phyloP scores from a whole-genome alignment of 2,329 filamentous ascomycete genomes.

The Phialocephala subalpina region DNA sequence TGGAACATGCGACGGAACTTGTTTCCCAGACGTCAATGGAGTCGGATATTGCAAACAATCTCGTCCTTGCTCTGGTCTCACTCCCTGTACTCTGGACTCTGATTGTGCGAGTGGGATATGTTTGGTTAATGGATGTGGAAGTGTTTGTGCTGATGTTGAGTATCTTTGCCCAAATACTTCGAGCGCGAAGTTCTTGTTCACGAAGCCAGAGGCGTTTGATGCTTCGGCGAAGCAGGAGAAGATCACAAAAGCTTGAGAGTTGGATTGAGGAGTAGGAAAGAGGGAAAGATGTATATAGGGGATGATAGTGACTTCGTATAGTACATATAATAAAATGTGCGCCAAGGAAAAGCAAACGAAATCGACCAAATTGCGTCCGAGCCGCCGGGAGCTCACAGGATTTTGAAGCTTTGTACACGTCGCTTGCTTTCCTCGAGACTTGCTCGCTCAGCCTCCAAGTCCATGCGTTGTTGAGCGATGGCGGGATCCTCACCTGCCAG shows the following conservation, averaged over 20 bases:
- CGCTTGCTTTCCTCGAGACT: slow-evolving; percentile 29
- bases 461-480: slow-evolving; percentile 16
- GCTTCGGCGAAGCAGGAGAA: not conserved
- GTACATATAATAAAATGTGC: not conserved
- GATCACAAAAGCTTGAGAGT: not conserved
- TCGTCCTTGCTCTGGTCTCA: not conserved
- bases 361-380: not conserved
- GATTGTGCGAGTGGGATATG: slow-evolving; percentile 8
- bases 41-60: slow-evolving; percentile 4
- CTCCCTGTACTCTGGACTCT: not conserved
- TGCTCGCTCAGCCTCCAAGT: slow-evolving; percentile 16
- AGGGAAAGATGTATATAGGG: not conserved
- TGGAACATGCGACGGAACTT: slow-evolving; percentile 1
- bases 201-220: not conserved
- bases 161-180: slow-evolving; percentile 2
- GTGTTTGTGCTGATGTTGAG: slow-evolving; percentile 3
- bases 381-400: slow-evolving; percentile 10
- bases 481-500: slow-evolving; percentile 25
- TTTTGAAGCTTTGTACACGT: slow-evolving; percentile 26
- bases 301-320: slow-evolving; percentile 11
- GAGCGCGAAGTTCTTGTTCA: not conserved
- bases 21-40: slow-evolving; percentile 11
- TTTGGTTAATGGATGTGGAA: slow-evolving; percentile 9
- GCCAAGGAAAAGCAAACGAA: not conserved
- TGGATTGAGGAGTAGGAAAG: not conserved